Evolutionary conservation across 2,329 filamentous ascomycete species (phyloP).

Genomic region (Pyricularia pennisetigena): DNA sequence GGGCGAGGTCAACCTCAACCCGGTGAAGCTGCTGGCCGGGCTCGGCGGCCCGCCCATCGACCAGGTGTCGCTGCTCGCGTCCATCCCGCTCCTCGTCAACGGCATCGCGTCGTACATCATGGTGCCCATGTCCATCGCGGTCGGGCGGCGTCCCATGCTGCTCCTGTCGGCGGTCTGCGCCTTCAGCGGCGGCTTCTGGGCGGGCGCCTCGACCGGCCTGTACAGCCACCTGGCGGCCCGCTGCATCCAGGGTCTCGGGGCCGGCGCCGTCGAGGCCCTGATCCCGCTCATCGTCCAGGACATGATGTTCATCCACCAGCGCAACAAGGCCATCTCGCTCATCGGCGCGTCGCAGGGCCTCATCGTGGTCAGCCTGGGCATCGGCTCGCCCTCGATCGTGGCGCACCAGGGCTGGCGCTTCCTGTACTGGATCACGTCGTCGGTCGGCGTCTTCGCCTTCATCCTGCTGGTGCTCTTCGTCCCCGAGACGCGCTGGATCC

Average conservation of each 20-base stretch:
- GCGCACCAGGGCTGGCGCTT: constrained; percentile 18
- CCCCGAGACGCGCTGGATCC: constrained; percentile 19
- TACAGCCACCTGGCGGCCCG: constrained; percentile 25
- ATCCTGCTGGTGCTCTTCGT: constrained; percentile 16
- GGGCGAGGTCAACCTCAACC: constrained; percentile 17
- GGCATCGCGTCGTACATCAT: constrained; percentile 27
- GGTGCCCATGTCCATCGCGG: constrained; percentile 25
- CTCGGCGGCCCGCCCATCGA: constrained; percentile 17
- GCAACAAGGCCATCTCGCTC: constrained; percentile 8
- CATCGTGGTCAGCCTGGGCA: constrained; percentile 18
- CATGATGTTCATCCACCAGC: constrained; percentile 9
- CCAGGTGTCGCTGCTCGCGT: constrained; percentile 18
- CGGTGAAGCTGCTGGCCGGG: constrained; percentile 15
- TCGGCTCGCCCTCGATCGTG: constrained; percentile 17
- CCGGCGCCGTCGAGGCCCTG: constrained; percentile 27
- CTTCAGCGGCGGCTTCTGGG: constrained; percentile 21
- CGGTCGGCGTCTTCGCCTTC: constrained; percentile 18
- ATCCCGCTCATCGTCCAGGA: constrained; percentile 19
- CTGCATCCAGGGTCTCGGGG: constrained; percentile 24
- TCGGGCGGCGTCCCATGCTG: constrained; percentile 25
- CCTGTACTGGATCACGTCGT: constrained; percentile 22
- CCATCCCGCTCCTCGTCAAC: constrained; percentile 24
- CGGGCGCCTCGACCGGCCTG: constrained; percentile 20
- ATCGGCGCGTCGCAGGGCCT: constrained; percentile 14
- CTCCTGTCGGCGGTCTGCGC: constrained; percentile 20